Base-by-base conservation (phyloP, 2,329 filamentous ascomycete genomes). In the Cordyceps cicadae region DNA sequence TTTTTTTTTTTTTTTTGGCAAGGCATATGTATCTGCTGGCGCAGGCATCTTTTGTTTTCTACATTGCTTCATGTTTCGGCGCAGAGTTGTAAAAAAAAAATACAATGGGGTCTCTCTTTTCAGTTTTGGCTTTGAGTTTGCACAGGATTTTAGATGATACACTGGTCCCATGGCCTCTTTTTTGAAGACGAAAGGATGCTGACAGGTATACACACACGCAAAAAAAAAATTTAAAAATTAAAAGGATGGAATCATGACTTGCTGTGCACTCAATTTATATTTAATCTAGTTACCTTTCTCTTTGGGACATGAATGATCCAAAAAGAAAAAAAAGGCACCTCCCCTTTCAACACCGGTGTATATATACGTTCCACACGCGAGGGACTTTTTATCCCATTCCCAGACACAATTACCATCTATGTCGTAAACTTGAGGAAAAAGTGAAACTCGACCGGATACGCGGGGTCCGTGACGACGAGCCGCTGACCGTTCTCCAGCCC, bases 401-500 rank as follows among this genome's bases (percentile, higher is more conserved):
- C 34, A 32, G 50, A 7, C n/a, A 29, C 19, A 12, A 46, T n/a
- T 19, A 8, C 43, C 24, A 15, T 34, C 48, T 61, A 61, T 29
- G 54, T 39, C 64, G 75, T 76, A 65, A 83, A 84, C 60, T 73
- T 76, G 46, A 86, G 70, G 66, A 76, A 76, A 66, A 83, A 86
- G 64, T 77, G 79, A 68, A 85, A 86, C 70, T 89, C 84, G 29
- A 90, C 87, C 39, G 86, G 84, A 70, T 95, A 94, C 1, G 91
- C 90, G n/a, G 90, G 89, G 73, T 97, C 93, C 17, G 90, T 92
- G 52, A 99, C 88, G n/a, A 86, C 90, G 53, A 99, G 82, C 74
- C 97, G 91, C 70, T 97, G 89, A 14, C 92, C 91, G 67, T 92
- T 81, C 51, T 83, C 82, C 24, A 99, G 68, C 0, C 77, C 80